These are phyloP conservation scores for Coix lacrymajobi DNA, from an alignment of 176 grass and related monocot species.

Conservation along the genomic window DNA sequence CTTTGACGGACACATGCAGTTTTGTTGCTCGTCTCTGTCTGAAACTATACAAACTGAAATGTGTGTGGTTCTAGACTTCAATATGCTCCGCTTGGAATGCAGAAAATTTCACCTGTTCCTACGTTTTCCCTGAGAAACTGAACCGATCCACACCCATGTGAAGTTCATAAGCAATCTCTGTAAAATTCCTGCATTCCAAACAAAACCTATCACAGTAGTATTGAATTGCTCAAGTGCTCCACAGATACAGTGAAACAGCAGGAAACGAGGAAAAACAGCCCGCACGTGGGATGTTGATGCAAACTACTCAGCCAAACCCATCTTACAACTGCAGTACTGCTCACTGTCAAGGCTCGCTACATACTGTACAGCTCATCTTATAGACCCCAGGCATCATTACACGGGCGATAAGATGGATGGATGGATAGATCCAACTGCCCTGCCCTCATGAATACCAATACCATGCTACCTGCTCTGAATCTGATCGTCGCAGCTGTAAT, in stretches of 20 bases:
- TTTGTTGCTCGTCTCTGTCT: background rate
- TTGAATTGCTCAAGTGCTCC: background rate
- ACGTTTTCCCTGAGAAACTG: background rate
- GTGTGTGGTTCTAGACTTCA: background rate
- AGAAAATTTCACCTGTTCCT: background rate
- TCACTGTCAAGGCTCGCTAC: background rate
- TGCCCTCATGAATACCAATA: constrained; percentile 31
- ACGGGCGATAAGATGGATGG: background rate
- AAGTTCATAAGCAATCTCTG: background rate
- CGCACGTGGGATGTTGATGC: constrained; percentile 12
- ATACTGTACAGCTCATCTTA: constrained; percentile 26
- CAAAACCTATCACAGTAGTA: too few relatives aligned
- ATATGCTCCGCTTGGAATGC: too few relatives aligned
- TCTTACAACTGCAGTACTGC: background rate
- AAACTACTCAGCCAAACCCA: background rate
- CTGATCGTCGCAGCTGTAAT: background rate
- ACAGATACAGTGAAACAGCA: background rate
- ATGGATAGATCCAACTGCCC: constrained; percentile 30
- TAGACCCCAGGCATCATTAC: constrained; percentile 26
- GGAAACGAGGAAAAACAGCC: background rate
- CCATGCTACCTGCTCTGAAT: background rate
- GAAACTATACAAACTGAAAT: background rate
- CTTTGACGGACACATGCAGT: background rate
- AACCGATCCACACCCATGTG: background rate
- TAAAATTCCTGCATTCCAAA: background rate